Conservation (phyloP, 257 asterid genomes). For the Gynochthodes officinalis region DNA sequence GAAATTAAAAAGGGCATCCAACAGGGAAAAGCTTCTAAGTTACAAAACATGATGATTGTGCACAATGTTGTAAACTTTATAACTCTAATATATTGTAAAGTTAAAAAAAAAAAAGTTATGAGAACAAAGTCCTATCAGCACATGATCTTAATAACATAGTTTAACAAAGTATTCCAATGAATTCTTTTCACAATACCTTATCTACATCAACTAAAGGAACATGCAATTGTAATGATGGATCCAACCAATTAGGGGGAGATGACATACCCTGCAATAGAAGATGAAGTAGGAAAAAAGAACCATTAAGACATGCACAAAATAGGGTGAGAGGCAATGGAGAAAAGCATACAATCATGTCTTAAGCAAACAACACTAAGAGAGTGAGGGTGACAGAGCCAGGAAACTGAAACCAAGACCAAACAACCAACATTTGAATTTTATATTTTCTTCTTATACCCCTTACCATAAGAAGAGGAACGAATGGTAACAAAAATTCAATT, state of each 20-base stretch:
- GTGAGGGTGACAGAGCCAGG: not conserved
- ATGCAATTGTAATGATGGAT: constrained; percentile 65
- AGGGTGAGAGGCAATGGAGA: constrained; percentile 10
- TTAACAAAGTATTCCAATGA: not conserved
- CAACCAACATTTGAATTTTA: not conserved
- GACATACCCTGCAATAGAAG: constrained; percentile 57
- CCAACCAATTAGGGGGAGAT: constrained; percentile 78
- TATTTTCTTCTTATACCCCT: not conserved
- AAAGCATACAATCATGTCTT: not conserved
- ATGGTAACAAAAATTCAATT: not conserved
- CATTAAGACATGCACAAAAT: constrained; percentile 1
- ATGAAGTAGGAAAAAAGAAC: constrained; percentile 16
- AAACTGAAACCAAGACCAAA: not conserved
- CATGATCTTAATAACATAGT: not conserved
- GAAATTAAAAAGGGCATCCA: not conserved
- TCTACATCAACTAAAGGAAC: constrained; percentile 95
- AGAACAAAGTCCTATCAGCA: not conserved
- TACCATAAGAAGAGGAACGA: not conserved
- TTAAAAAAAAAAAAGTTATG: too few relatives aligned
- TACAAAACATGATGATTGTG: not conserved
- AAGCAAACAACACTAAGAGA: not conserved
- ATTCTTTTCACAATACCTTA: constrained; percentile 54
- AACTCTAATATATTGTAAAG: not conserved
- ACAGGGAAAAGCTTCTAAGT: not conserved
- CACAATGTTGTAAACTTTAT: not conserved